Base-by-base conservation (phyloP, 768 basidiomycete species). In the Boletus rubropictus region DNA sequence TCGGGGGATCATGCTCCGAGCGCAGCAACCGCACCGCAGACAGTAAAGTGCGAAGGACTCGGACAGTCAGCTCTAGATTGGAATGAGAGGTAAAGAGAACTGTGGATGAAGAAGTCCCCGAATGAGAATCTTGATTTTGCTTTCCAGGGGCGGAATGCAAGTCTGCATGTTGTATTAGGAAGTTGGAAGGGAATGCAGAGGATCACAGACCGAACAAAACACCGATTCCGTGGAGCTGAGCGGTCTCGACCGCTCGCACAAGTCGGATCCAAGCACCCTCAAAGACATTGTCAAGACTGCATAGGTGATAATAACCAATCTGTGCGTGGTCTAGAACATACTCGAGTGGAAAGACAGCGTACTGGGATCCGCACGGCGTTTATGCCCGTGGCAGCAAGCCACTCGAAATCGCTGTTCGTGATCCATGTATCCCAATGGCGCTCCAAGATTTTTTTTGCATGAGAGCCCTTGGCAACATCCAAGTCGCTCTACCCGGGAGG, bases 271-370 rank as follows among this genome's bases (percentile, higher is more conserved):
- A 91, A 14, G 86, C 87, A 9, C 84, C 83, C 8, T 63, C 60
- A 46, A 78, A 86, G 2, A 82, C 72, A 18, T 60, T 44, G 14
- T 67, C 69, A 43, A 74, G 66, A 6, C 79, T 76, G 51, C 80
- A 81, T 18, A 86, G 48, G 47, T 86, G 85, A 62, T 86, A 87
- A 61, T 78, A 86, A 3, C 84, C 84, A 54, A 86, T 84, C 84
- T 87, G 50, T 22, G 46, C 15, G 7, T 11, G 28, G 37, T 46
- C 42, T 10, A 43, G 52, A 35, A 24, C 39, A 33, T 38, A 4
- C 22, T 34, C 22, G 7, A 29, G 36, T 31, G 14, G 36, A 25
- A 40, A 81, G 78, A 7, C 77, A 75, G 71, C 79, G 49, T 50
- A 82, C 82, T 34, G 81, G 81, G 45, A 83, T 68, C 53, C 81